Evolutionary conservation across 495 filamentous ascomycete genomes (phyloP).

Genomic region (Lasiosphaeris hirsuta): DNA sequence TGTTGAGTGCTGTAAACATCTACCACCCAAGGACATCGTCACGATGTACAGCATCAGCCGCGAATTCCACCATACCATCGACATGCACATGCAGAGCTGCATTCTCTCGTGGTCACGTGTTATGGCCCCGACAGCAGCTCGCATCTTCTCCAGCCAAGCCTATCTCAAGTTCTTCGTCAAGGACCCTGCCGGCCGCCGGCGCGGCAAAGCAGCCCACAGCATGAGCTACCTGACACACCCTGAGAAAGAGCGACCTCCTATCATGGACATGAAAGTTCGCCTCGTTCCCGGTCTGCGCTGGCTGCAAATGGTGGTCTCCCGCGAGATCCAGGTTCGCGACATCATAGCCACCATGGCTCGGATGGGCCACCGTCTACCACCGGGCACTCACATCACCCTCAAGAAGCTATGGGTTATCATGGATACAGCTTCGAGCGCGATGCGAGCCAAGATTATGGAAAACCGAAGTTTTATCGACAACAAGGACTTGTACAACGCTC

Average conservation of each 20-base stretch:
- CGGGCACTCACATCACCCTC: slow-evolving; percentile 38
- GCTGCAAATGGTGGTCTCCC: slow-evolving; percentile 28
- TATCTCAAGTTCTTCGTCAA: slow-evolving; percentile 51
- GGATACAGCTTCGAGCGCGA: slow-evolving; percentile 51
- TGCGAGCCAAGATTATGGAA: slow-evolving; percentile 48
- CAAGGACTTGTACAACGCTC: slow-evolving; percentile 51
- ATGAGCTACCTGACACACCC: slow-evolving; percentile 11
- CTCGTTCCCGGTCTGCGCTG: slow-evolving; percentile 28
- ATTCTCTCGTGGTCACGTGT: slow-evolving; percentile 21
- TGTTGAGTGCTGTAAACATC: slow-evolving; percentile 47
- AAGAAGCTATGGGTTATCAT: slow-evolving; percentile 66
- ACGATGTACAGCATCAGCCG: slow-evolving; percentile 56
- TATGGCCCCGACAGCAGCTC: slow-evolving; percentile 43
- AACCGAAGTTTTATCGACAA: slow-evolving; percentile 48
- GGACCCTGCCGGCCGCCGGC: slow-evolving; percentile 40
- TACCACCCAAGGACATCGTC: slow-evolving; percentile 49
- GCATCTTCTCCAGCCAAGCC: slow-evolving; percentile 49
- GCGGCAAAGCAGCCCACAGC: slow-evolving; percentile 18
- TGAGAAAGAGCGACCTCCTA: slow-evolving; percentile 2
- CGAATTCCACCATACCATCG: slow-evolving; percentile 52
- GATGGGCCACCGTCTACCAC: slow-evolving; percentile 51
- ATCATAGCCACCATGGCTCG: slow-evolving; percentile 53
- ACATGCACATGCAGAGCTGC: slow-evolving; percentile 41
- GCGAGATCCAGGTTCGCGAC: slow-evolving; percentile 38
- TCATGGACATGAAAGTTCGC: slow-evolving; percentile 16